Evolutionary conservation across 108 stramenopile genomes (phyloP).

Genomic region (Conticribra weissflogii): DNA sequence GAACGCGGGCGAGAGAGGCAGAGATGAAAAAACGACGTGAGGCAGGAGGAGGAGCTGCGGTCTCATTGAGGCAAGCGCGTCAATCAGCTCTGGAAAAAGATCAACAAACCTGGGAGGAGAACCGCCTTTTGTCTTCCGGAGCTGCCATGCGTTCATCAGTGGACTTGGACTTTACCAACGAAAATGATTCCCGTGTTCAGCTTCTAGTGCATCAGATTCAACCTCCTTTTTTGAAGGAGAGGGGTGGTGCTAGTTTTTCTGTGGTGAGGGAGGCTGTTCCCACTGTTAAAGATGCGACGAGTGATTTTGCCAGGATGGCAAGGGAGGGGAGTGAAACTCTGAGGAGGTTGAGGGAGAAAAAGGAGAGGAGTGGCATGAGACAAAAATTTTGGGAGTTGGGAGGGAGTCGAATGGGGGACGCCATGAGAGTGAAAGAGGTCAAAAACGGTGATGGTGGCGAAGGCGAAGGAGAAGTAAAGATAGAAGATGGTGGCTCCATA

Average conservation of each 20-base stretch:
- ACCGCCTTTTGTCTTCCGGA: conserved; percentile 87
- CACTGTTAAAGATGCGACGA: conserved; percentile 82
- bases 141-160: conserved; percentile 76
- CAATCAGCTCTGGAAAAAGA: conserved; percentile 84
- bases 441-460: conserved; percentile 28
- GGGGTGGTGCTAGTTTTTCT: conserved; percentile 74
- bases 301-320: conserved; percentile 93
- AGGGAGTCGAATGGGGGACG: conserved; percentile 94
- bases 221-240: conserved; percentile 94
- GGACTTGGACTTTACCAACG: conserved; percentile 76
- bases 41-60: conserved; percentile 7
- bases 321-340: conserved; percentile 88
- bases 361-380: conserved; percentile 91
- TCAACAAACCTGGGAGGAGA: conserved; percentile 98
- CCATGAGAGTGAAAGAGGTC: conserved; percentile 76
- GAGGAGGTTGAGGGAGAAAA: conserved; percentile 75
- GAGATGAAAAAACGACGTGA: conserved; percentile 76
- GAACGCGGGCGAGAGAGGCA: conserved; percentile 78
- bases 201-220: conserved; percentile 95
- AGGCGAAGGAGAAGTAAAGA: conserved; percentile 26
- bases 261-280: conserved; percentile 85
- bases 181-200: conserved; percentile 71
- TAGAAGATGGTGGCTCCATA: conserved; percentile 33
- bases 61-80: conserved; percentile 50
- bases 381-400: conserved; percentile 99